Conservation (phyloP, 228 moss, liverwort and hornwort species). For the Sphagnum magellanicum region DNA sequence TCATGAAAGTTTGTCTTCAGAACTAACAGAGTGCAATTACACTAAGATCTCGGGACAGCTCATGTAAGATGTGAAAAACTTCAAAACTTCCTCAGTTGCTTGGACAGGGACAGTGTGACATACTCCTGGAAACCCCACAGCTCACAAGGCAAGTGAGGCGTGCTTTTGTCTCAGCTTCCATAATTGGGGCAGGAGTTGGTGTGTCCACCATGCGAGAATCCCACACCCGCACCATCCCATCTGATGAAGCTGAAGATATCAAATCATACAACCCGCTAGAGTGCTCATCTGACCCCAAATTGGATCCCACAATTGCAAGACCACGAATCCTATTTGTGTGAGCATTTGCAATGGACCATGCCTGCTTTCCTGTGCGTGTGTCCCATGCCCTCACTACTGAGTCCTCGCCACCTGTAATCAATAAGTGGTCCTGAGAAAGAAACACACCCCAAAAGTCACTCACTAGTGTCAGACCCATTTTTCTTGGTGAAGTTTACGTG, state of each 20-base stretch:
- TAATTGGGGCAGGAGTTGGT: constrained; percentile 31
- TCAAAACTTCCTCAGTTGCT: not conserved
- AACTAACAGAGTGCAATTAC: not conserved
- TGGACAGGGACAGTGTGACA: constrained; percentile 10
- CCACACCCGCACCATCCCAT: constrained; percentile 87
- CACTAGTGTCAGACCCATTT: too few relatives aligned
- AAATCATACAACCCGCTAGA: constrained; percentile 39
- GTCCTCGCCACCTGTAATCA: constrained; percentile 85
- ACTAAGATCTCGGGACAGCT: not conserved
- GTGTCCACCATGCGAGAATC: constrained; percentile 61
- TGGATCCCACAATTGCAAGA: constrained; percentile 57
- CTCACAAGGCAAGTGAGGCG: constrained; percentile 88
- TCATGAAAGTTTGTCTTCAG: too few relatives aligned
- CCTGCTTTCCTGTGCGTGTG: constrained; percentile 62
- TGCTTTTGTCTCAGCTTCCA: constrained; percentile 78
- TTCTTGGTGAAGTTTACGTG: too few relatives aligned
- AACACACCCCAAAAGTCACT: not conserved
- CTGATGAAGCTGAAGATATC: constrained; percentile 87
- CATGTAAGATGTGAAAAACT: not conserved
- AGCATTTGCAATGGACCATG: constrained; percentile 60
- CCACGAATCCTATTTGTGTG: constrained; percentile 83
- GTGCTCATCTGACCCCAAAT: constrained; percentile 19
- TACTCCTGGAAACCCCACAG: constrained; percentile 64
- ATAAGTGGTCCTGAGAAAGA: constrained; percentile 54
- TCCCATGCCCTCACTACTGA: constrained; percentile 74